Base-by-base conservation (phyloP, 208 protist genomes). In the Novymonas esmeraldas region DNA sequence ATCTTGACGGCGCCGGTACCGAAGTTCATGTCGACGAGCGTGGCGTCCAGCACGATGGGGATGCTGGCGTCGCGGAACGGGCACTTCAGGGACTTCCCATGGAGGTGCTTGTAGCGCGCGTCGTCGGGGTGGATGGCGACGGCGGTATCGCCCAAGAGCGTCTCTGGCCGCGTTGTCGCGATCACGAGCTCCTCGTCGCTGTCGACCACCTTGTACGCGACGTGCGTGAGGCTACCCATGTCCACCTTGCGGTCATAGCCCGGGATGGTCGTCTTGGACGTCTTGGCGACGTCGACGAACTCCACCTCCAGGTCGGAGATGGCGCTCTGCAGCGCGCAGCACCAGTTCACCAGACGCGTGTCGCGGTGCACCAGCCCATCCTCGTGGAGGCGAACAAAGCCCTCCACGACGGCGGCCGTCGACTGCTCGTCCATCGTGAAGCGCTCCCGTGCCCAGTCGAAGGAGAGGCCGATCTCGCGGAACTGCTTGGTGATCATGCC, bases 291-390 rank as follows among this genome's bases (percentile, higher is more conserved):
- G 58, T 98, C 94, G 0, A 81, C 76, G 59, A 98, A 96, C 50
- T 98, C 94, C 16, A 99, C 98, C 93, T 99, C 99, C 11, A 99
- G 93, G 77, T 99, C 99, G 22, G 98, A 99, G 72, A 99, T 99
- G 54, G 98, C 99, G 44, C 99, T 99, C 78, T 99, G 90, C 31
- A 99, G 87, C 29, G 87, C 59, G 70, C 95, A 99, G 79, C 96
- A 99, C 99, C 99, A 99, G 89, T 99, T 99, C 50, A 99, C 98
- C 6, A 99, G 84, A n/a, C 98, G 84, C 11, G 93, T 98, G n/a
- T 87, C 85, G 48, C 99, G 87, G 76, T 98, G 98, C 61, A 99
- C 98, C 4, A 99, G 52, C 14, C 96, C 98, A 50, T 98, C 85
- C 45, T 99, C 90, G 82, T 98, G 93, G 56, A 99, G 74, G 42